These are phyloP conservation scores for Saccharomyces pastorianus DNA, from an alignment of 1,139 yeast genomes.

Conservation along the genomic window DNA sequence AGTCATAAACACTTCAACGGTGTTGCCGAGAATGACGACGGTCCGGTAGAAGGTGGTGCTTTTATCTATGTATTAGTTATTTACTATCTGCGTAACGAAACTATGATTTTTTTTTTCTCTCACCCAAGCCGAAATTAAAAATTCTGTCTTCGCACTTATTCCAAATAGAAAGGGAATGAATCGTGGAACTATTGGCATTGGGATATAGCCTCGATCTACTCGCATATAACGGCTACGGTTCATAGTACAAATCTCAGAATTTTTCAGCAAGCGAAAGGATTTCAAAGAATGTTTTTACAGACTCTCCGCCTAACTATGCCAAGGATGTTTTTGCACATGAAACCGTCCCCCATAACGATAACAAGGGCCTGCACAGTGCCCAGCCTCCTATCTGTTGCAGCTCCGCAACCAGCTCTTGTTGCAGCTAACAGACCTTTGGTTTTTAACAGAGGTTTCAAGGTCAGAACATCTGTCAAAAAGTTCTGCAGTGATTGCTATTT, in stretches of 20 bases:
- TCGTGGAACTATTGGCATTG: neutral
- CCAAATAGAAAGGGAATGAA: neutral
- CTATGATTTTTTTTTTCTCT: neutral
- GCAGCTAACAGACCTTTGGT: neutral
- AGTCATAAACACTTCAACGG: neutral
- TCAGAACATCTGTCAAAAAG: constrained; percentile 79
- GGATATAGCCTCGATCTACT: neutral
- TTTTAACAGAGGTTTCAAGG: constrained; percentile 49
- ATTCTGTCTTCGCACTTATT: neutral
- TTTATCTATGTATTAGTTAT: neutral
- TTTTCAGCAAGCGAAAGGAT: neutral
- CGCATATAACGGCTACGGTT: neutral
- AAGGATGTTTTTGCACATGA: neutral
- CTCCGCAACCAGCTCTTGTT: neutral
- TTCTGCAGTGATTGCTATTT: constrained; percentile 85
- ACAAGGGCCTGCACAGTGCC: neutral
- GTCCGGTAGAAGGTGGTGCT: neutral
- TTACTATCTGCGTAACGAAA: neutral
- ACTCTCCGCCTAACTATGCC: neutral
- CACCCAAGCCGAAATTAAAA: neutral
- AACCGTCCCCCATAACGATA: neutral
- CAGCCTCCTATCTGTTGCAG: neutral
- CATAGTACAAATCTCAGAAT: neutral
- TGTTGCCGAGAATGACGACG: neutral
- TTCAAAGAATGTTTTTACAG: neutral